These are phyloP conservation scores for Pseudoturritis turrita DNA, from an alignment of 345 rosid genomes.

Conservation along the genomic window DNA sequence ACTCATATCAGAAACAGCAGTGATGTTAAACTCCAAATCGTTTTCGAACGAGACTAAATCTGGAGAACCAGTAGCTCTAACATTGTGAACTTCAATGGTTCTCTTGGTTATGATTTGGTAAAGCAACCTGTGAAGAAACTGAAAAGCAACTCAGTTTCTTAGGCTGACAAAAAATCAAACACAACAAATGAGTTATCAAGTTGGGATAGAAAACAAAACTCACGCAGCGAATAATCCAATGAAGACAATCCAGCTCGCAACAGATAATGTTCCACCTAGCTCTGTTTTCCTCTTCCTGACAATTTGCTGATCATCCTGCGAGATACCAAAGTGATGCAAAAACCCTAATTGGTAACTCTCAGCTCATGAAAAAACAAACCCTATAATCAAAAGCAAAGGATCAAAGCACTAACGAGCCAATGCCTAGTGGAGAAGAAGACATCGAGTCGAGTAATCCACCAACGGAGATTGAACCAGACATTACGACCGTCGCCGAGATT, in stretches of 20 bases:
- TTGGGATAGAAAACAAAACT: too few species aligned
- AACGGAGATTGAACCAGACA: slow-evolving; percentile 70
- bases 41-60: slow-evolving; percentile 66
- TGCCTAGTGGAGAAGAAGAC: slow-evolving; percentile 88
- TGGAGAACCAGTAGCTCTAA: slow-evolving; percentile 71
- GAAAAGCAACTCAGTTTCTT: slow-evolving; percentile 33
- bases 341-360: background rate
- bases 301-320: slow-evolving; percentile 75
- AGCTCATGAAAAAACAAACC: background rate
- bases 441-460: slow-evolving; percentile 94
- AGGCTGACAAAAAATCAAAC: background rate
- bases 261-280: slow-evolving; percentile 86
- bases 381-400: background rate
- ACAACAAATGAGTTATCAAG: background rate
- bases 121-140: slow-evolving; percentile 75
- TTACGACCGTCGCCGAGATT: slow-evolving; percentile 72
- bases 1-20: slow-evolving; percentile 83
- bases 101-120: slow-evolving; percentile 87
- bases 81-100: slow-evolving; percentile 80
- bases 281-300: slow-evolving; percentile 89
- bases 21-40: slow-evolving; percentile 79
- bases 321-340: background rate
- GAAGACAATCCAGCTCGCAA: slow-evolving; percentile 95
- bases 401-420: slow-evolving; percentile 66
- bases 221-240: slow-evolving; percentile 89